phyloP scores from a whole-genome alignment of 129 eudicot genomes.

The sunflower (Helianthus annuus) region DNA sequence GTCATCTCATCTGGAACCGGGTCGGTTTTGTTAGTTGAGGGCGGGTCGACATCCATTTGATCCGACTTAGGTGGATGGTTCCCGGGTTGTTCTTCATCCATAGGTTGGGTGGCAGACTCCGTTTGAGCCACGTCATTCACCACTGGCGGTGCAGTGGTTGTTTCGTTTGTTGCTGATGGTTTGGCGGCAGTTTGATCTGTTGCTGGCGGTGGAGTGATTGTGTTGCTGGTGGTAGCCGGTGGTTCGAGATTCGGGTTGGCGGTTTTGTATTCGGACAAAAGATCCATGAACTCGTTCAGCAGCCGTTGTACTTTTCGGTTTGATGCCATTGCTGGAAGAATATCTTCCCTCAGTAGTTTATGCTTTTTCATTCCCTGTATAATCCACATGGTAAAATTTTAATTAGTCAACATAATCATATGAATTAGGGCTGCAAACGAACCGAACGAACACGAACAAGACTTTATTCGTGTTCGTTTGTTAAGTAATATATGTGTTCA shows the following conservation, averaged over 20 bases:
- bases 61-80: slow-evolving; percentile 30
- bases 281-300: slow-evolving; percentile 93
- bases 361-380: slow-evolving; percentile 89
- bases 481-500: too few relatives aligned
- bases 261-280: slow-evolving; percentile 74
- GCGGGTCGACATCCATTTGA: slow-evolving; percentile 50
- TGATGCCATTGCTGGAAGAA: slow-evolving; percentile 99
- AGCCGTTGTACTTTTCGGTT: slow-evolving; percentile 90
- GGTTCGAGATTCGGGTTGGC: slow-evolving; percentile 25
- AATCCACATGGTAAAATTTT: background rate
- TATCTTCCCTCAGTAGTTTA: slow-evolving; percentile 84
- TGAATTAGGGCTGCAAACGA: background rate
- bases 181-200: slow-evolving; percentile 40
- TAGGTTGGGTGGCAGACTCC: slow-evolving; percentile 29
- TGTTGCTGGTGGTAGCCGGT: slow-evolving; percentile 17
- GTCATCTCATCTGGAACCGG: slow-evolving; percentile 31
- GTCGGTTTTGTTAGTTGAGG: slow-evolving; percentile 25
- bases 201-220: slow-evolving; percentile 12
- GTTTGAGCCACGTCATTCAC: slow-evolving; percentile 32
- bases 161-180: slow-evolving; percentile 27
- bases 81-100: slow-evolving; percentile 31
- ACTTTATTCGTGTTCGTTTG: too few relatives aligned
- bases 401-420: background rate
- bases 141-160: slow-evolving; percentile 7
- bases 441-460: too few relatives aligned